Evolutionary conservation across 495 filamentous ascomycete species (phyloP), one percentile per base, ranked within the genome.

Genomic region (Podospora bellae-mahoneyi): DNA sequence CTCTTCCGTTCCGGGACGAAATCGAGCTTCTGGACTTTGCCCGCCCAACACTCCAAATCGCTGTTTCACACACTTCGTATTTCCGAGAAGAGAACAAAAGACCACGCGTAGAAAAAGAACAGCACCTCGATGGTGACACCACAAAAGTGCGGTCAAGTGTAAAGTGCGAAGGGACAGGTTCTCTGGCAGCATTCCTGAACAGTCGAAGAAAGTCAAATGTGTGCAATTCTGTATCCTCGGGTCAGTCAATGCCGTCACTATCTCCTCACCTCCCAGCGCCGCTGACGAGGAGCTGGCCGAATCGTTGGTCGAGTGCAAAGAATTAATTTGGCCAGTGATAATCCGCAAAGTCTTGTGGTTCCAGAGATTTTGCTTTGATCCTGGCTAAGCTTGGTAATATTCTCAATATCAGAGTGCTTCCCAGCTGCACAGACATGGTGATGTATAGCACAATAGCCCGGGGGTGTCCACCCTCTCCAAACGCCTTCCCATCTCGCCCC

Each of bases 401-500:
- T 19, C 53, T 27, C 2, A 10, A 15, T 18, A n/a, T 13, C 13
- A 15, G 44, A n/a, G 19, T 48, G 39, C 39, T 48, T 48, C 39
- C 39, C 39, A 48, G 39, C 39, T 48, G 39, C 39, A 48, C 39
- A 48, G 39, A 48, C 39, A 48, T 5, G 39, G 39, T 48, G 15
- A 63, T 66, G 20, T 23, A 66, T 69, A 67, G 55, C 61, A 70
- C 69, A 65, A 61, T 39, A 44, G 62, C 58, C 23, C 23, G 39
- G 59, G 62, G 32, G 28, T 20, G 10, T 18, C 34, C 54, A 30
- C 64, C 64, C 65, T 66, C 66, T 53, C 66, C 30, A 58, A 73
- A 73, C 68, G 68, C 71, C 71, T n/a, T 68, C 60, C 68, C 68
- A 68, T 68, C 66, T 64, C 60, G 65, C 65, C 63, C 54, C 19